phyloP scores from a whole-genome alignment of 108 stramenopile species.

The Nitzschia sp. region DNA sequence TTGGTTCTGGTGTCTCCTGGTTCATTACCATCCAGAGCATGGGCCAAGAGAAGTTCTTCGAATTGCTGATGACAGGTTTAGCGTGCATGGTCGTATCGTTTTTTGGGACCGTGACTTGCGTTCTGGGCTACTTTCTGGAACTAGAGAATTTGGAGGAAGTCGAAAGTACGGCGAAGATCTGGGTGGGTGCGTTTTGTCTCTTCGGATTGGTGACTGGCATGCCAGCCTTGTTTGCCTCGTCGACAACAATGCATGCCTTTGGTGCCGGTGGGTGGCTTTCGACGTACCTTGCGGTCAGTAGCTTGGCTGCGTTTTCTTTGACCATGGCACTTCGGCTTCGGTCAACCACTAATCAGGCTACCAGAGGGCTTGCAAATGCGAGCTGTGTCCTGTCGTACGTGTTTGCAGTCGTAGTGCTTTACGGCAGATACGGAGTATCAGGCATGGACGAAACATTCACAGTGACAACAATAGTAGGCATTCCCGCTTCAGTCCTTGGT shows the following conservation, averaged over 20 bases:
- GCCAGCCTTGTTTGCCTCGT: constrained; percentile 41
- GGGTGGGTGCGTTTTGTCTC: constrained; percentile 54
- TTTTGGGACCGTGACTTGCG: constrained; percentile 70
- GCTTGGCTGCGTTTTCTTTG: constrained; percentile 47
- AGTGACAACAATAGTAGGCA: constrained; percentile 51
- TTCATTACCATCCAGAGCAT: constrained; percentile 77
- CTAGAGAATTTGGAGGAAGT: constrained; percentile 68
- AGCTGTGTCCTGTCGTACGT: constrained; percentile 59
- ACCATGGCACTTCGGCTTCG: constrained; percentile 50
- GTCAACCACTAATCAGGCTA: constrained; percentile 44
- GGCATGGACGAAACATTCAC: constrained; percentile 64
- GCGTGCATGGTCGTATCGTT: constrained; percentile 71
- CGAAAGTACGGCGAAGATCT: constrained; percentile 61
- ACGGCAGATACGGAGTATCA: constrained; percentile 69
- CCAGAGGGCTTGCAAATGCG: constrained; percentile 63
- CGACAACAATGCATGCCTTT: constrained; percentile 50
- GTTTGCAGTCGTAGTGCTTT: constrained; percentile 51
- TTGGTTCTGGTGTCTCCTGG: constrained; percentile 81
- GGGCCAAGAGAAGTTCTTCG: constrained; percentile 62
- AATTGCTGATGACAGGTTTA: constrained; percentile 52
- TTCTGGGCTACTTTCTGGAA: constrained; percentile 75
- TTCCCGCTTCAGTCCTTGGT: constrained; percentile 66
- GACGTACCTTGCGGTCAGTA: constrained; percentile 62
- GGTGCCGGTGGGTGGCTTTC: constrained; percentile 74
- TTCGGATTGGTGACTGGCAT: constrained; percentile 40